Percentiles rank a stretch among this genome's conserved stretches.
Evolutionary conservation across 257 asterid genomes (phyloP).

Genomic region (Plantago ovata): DNA sequence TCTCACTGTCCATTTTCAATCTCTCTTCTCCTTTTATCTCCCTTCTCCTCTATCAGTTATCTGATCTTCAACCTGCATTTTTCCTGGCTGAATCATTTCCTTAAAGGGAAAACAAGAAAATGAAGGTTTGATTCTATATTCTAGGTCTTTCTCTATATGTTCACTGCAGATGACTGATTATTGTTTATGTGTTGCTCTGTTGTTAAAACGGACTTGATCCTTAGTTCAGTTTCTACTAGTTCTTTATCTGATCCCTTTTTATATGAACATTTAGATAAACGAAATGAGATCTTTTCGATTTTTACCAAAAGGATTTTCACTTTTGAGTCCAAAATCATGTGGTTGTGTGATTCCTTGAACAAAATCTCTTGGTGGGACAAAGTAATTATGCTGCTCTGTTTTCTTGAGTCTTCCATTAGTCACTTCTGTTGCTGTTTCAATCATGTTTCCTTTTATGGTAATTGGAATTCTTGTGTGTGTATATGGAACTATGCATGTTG

Average conservation of each 20-base stretch:
- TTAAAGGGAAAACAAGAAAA: constrained; percentile 4
- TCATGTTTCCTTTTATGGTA: too few relatives aligned
- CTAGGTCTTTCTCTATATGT: not conserved
- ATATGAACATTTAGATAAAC: not conserved
- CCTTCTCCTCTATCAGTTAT: constrained; percentile 5
- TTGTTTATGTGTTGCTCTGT: not conserved
- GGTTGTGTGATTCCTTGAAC: not conserved
- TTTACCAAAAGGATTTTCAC: constrained; percentile 6
- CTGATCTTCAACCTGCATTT: constrained; percentile 21
- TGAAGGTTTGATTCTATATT: constrained; percentile 33
- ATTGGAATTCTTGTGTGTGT: too few relatives aligned
- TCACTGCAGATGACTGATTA: not conserved
- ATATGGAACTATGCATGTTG: too few relatives aligned
- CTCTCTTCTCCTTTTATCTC: constrained; percentile 2
- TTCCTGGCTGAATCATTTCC: constrained; percentile 12
- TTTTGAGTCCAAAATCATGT: constrained; percentile 19
- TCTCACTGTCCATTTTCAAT: constrained; percentile 7
- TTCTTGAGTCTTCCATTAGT: not conserved
- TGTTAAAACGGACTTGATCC: constrained; percentile 5
- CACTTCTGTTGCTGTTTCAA: not conserved
- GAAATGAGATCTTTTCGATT: not conserved
- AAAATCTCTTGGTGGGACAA: constrained; percentile 10
- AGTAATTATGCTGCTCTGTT: constrained; percentile 2
- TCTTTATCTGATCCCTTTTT: constrained; percentile 7
- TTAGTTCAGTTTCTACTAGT: not conserved